A percentile compares a stretch with the other conserved stretches of the same genome.
Conservation (phyloP, 352 stramenopile species). For the Paralagenidium karlingii region DNA sequence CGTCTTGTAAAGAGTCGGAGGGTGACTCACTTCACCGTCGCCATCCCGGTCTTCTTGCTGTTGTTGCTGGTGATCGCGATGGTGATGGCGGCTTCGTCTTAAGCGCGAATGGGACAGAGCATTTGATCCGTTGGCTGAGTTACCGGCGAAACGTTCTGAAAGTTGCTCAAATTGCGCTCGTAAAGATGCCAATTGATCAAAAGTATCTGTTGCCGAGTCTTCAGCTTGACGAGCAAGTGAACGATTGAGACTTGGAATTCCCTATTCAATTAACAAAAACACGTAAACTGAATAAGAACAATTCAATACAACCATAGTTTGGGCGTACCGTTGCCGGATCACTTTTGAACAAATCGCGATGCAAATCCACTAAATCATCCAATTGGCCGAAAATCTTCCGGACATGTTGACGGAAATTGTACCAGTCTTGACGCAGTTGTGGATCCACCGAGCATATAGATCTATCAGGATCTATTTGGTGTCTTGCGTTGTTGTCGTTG, state of each 20-base stretch:
- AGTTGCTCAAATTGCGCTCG: constrained; percentile 23
- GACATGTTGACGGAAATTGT: constrained; percentile 48
- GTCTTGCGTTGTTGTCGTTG: too few relatives aligned
- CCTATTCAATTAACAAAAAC: too few relatives aligned
- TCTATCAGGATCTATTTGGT: too few relatives aligned
- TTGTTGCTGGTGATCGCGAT: constrained; percentile 7
- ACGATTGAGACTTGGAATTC: constrained; percentile 13
- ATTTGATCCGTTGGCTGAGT: not conserved
- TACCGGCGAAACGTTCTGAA: constrained; percentile 10
- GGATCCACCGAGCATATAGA: too few relatives aligned
- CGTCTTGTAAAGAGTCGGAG: not conserved
- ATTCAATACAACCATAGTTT: too few relatives aligned
- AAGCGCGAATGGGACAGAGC: not conserved
- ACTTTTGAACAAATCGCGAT: constrained; percentile 42
- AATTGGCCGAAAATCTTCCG: constrained; percentile 35
- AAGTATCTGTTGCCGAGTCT: constrained; percentile 19
- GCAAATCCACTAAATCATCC: constrained; percentile 52
- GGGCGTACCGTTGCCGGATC: too few relatives aligned
- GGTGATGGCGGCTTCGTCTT: not conserved
- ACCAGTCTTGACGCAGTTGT: constrained; percentile 35
- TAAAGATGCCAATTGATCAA: constrained; percentile 24
- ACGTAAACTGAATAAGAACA: too few relatives aligned
- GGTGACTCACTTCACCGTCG: constrained; percentile 1
- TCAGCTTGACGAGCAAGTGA: constrained; percentile 15
- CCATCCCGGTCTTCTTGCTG: constrained; percentile 13